These are phyloP conservation scores for Mallotus japonicus DNA, from an alignment of 441 rosid species.

Conservation along the genomic window DNA sequence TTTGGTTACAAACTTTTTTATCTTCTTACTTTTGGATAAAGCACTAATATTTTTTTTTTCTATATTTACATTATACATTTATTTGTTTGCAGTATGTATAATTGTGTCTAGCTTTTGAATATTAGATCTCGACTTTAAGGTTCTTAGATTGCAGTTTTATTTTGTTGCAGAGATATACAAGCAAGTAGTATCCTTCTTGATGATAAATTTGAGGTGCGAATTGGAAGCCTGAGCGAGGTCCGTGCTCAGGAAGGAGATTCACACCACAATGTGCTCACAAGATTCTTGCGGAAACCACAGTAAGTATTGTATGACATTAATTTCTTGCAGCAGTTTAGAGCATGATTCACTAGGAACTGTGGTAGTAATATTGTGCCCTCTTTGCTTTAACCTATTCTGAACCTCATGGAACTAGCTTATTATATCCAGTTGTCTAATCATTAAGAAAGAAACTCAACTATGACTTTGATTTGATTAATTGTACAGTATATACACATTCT, in stretches of 20 bases:
- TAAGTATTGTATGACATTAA: slow-evolving; percentile 42
- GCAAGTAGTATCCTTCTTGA: slow-evolving; percentile 98
- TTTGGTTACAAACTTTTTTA: not conserved
- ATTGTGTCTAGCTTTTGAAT: slow-evolving; percentile 10
- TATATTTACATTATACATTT: not conserved
- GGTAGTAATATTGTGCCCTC: not conserved
- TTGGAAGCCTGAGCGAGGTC: slow-evolving; percentile 82
- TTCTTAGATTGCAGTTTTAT: slow-evolving; percentile 20
- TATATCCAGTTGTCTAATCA: not conserved
- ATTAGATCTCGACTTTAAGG: not conserved
- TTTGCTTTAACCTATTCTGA: not conserved
- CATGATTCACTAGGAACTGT: slow-evolving; percentile 7
- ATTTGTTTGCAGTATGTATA: not conserved
- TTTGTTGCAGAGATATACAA: slow-evolving; percentile 75
- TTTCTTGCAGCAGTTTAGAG: slow-evolving; percentile 21
- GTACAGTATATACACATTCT: not conserved
- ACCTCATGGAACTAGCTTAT: not conserved
- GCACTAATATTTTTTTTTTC: not conserved
- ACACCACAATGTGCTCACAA: slow-evolving; percentile 61
- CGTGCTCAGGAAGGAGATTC: slow-evolving; percentile 63
- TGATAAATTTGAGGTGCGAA: slow-evolving; percentile 93
- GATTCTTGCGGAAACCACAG: slow-evolving; percentile 75
- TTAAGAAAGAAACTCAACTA: not conserved
- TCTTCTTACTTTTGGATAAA: not conserved
- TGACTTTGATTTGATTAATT: not conserved